These are phyloP conservation scores for Colletotrichum tabaci DNA, from an alignment of 2,329 filamentous ascomycete species.

Conservation along the genomic window DNA sequence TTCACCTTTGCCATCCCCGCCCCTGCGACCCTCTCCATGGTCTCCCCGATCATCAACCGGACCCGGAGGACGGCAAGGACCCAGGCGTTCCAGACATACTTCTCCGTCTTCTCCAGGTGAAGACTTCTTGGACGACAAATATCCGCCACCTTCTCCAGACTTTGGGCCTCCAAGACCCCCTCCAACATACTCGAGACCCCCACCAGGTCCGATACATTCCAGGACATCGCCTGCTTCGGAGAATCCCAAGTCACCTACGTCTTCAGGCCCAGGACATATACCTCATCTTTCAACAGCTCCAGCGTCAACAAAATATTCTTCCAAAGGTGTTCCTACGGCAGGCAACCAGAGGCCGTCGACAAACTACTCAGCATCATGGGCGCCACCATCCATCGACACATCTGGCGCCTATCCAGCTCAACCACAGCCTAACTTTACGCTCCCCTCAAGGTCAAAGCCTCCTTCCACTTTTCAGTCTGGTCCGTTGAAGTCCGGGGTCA, in stretches of 20 bases:
- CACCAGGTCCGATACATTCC: not conserved
- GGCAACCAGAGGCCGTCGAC: not conserved
- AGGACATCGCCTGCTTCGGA: not conserved
- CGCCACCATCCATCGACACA: not conserved
- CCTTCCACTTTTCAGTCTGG: not conserved
- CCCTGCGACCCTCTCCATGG: not conserved
- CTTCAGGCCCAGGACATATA: not conserved
- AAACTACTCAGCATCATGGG: not conserved
- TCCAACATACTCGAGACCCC: not conserved
- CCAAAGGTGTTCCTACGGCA: not conserved
- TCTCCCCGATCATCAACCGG: slow-evolving; percentile 7
- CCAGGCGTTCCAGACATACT: not conserved
- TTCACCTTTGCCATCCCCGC: not conserved
- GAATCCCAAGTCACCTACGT: not conserved
- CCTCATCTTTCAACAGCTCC: not conserved
- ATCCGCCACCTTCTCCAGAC: not conserved
- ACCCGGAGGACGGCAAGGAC: not conserved
- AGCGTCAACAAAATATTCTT: not conserved
- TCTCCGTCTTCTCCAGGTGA: not conserved
- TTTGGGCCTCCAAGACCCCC: not conserved
- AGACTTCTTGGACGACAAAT: not conserved
- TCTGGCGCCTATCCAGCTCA: slow-evolving; percentile 2
- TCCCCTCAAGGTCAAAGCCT: not conserved
- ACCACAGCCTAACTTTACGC: not conserved
- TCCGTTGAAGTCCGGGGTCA: not conserved